Percentiles rank a stretch among this genome's conserved stretches.
phyloP scores from a whole-genome alignment of 2,329 filamentous ascomycete genomes.

The Fusarium odoratissimum region DNA sequence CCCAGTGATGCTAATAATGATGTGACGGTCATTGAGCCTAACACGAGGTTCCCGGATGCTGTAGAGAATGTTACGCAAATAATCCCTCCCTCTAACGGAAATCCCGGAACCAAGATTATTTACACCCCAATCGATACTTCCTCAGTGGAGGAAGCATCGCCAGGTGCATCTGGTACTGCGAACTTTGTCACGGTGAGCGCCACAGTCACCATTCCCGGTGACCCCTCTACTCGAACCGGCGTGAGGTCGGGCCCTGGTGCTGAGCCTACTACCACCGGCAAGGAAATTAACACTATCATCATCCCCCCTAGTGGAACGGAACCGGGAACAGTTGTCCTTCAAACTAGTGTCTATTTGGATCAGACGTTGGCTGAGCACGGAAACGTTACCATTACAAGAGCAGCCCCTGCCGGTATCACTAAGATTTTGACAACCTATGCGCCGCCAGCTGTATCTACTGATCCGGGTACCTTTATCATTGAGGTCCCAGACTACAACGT shows the following conservation, averaged over 20 bases:
- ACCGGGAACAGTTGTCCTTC: not conserved
- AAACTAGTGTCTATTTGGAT: not conserved
- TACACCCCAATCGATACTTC: not conserved
- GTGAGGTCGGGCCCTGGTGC: not conserved
- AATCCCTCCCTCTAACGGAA: not conserved
- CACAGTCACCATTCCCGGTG: not conserved
- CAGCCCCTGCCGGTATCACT: not conserved
- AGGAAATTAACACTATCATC: not conserved
- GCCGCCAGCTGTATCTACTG: not conserved
- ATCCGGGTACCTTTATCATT: not conserved
- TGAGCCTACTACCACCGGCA: not conserved
- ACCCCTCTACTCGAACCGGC: not conserved
- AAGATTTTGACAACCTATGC: not conserved
- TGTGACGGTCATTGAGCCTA: not conserved
- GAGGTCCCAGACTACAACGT: not conserved
- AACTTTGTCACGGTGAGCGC: not conserved
- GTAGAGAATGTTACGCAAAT: not conserved
- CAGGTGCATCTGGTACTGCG: not conserved
- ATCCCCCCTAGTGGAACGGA: not conserved
- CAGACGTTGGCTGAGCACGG: not conserved
- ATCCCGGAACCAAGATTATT: not conserved
- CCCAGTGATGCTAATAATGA: not conserved
- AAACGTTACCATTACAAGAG: not conserved
- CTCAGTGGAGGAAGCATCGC: not conserved
- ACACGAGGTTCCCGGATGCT: not conserved